Conservation (phyloP, 352 stramenopile genomes). For the Plasmopara muralis region DNA sequence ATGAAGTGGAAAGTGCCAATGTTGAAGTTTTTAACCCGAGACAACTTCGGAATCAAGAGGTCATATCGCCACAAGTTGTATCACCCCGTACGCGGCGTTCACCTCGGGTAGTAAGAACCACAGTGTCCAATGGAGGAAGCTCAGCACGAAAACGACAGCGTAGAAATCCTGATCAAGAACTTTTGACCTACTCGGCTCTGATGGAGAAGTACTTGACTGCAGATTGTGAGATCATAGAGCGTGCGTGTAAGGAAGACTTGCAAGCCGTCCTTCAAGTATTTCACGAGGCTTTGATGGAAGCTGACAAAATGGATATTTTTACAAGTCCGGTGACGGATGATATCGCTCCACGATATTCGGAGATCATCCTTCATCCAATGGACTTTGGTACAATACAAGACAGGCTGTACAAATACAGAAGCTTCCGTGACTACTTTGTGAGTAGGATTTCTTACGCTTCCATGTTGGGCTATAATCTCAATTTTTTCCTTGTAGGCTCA, state of each 20-base stretch:
- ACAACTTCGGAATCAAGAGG: constrained; percentile 20
- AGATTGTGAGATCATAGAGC: constrained; percentile 51
- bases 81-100: constrained; percentile 23
- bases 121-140: constrained; percentile 2
- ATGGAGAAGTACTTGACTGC: constrained; percentile 41
- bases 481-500: constrained; percentile 35
- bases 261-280: constrained; percentile 52
- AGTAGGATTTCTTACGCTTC: constrained; percentile 11
- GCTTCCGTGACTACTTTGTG: constrained; percentile 79
- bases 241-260: constrained; percentile 54
- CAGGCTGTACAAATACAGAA: constrained; percentile 63
- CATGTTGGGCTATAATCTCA: background rate
- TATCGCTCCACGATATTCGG: constrained; percentile 89
- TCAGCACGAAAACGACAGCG: constrained; percentile 38
- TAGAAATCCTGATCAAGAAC: constrained; percentile 20
- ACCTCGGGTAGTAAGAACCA: constrained; percentile 20
- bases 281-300: constrained; percentile 59
- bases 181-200: constrained; percentile 44
- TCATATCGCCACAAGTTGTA: constrained; percentile 6
- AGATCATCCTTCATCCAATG: constrained; percentile 86
- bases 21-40: constrained; percentile 12
- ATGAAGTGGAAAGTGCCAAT: constrained; percentile 8
- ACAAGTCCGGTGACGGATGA: constrained; percentile 83
- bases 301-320: constrained; percentile 85
- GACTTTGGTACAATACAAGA: constrained; percentile 92